Evolutionary conservation across 305 asterid species (phyloP), one percentile per base, ranked within the genome.

Genomic region (Coffea humblotiana): DNA sequence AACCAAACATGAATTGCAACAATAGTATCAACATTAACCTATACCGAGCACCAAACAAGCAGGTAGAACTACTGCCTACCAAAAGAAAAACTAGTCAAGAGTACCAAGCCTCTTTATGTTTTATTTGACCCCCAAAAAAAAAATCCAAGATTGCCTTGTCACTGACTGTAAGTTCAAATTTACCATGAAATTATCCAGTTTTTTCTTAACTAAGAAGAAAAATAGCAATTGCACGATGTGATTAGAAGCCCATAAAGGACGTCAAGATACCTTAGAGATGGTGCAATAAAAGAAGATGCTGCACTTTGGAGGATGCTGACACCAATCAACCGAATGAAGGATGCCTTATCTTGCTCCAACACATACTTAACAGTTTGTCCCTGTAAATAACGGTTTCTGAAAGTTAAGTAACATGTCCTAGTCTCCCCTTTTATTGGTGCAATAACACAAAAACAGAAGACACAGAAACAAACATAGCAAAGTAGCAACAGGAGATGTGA

Each of bases 281-380:
- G 99, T 79, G 98, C 99, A 77, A 96, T 89, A 76, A 96, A 94
- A 81, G 99, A 94, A 84, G 98, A 94, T 71, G 99, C 99, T 52
- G 96, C 98, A 90, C 99, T 96, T 83, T 96, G 99, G 84, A 96
- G 95, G 88, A 96, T 90, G 83, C 99, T 96, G 82, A 96, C 84
- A 80, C 97, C 98, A 85, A 96, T 92, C 90, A 96, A 85, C 88
- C 88, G 94, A 75, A 92, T n/a, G 80, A 96, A 96, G 51, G 98
- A 95, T 77, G 92, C 90, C 84, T 92, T 94, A 86, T 96, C 97
- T 88, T 94, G 99, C 89, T 93, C 98, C 86, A 96, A 88, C 76
- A 94, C 99, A 88, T 82, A 92, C 89, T 92, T 94, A 49, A 96
- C 98, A 78, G 99, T 96, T 96, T 76, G 98, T 96, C 84, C 99